Base-by-base conservation (phyloP, 352 stramenopile genomes). In the Globisporangium spinosum region DNA sequence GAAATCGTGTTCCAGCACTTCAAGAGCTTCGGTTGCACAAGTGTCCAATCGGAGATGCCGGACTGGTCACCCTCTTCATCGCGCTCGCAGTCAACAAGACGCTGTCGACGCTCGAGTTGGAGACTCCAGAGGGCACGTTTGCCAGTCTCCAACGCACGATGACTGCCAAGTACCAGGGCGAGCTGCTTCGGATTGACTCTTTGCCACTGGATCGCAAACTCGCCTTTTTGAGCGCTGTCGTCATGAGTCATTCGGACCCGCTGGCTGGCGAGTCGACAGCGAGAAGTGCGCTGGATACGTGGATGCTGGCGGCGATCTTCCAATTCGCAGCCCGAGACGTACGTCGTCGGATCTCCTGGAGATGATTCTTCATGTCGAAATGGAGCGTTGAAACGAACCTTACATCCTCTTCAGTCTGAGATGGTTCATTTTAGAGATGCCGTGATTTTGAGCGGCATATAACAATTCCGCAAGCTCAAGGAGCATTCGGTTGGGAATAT, bases 51-150 rank as follows among this genome's bases (percentile, higher is more conserved):
- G 64, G 64, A 34, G 54, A 34, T 7, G 20, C 22, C 23, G 64
- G 64, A 3, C 10, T 63, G 4, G 17, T 9, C 32, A 40, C 23
- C 43, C 40, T 69, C 20, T 56, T 35, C 38, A 8, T 38, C 23
- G 23, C 17, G 13, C 58, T 64, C n/a, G 20, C 10, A 3, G 12
- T 34, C 1, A 70, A 70, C 57, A 59, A 60, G n/a, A 65, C 34
- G 15, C 29, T 70, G 7, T 27, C 22, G 15, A 29, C 10, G n/a
- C 58, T 70, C 32, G 65, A 70, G 49, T 35, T 70, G 22, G 10
- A 57, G 32, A 15, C 23, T 29, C 51, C 23, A 32, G 32, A 25
- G 22, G 23, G 32, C 10, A 25, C 23, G 5, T 54, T 54, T 20
- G 8, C 32, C 32, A 35, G 8, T 35, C 32, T 9, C 32, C 32